Conservation (phyloP, 2,329 filamentous ascomycete genomes). For the Chrysoporthe puriensis region DNA sequence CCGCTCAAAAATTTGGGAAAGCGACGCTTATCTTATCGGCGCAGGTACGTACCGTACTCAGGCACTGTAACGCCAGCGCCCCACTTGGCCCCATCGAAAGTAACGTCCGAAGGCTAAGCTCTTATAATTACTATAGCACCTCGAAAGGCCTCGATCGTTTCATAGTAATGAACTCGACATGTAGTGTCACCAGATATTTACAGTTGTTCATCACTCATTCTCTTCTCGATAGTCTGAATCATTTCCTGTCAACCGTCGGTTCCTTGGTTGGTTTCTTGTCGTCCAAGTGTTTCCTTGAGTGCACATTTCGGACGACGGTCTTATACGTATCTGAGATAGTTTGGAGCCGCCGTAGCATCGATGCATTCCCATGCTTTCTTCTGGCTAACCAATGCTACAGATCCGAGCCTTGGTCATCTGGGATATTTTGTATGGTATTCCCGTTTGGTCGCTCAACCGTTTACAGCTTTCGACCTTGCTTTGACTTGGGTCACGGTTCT, state of each 20-base stretch:
- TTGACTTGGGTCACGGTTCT: too few relatives aligned
- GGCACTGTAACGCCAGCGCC: neutral
- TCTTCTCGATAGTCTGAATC: too few relatives aligned
- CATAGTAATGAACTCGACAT: neutral
- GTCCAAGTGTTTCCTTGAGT: neutral
- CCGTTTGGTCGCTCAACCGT: too few relatives aligned
- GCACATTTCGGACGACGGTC: neutral
- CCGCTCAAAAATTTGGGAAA: conserved; percentile 29
- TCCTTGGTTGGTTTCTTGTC: neutral
- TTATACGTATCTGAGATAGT: neutral
- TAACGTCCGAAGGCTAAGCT: neutral
- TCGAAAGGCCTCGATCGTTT: neutral
- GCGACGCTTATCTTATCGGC: conserved; percentile 23
- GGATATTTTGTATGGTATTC: too few relatives aligned
- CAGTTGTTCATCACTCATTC: neutral
- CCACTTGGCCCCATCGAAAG: neutral
- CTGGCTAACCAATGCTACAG: neutral
- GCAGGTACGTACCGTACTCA: conserved; percentile 2
- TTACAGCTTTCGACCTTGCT: too few relatives aligned
- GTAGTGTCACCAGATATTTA: neutral
- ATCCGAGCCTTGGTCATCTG: too few relatives aligned
- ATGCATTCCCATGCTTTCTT: neutral
- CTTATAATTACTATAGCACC: neutral
- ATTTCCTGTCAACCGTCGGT: neutral
- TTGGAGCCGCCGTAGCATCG: neutral